Conservation (phyloP, 352 stramenopile species). For the Achlya hypogyna region DNA sequence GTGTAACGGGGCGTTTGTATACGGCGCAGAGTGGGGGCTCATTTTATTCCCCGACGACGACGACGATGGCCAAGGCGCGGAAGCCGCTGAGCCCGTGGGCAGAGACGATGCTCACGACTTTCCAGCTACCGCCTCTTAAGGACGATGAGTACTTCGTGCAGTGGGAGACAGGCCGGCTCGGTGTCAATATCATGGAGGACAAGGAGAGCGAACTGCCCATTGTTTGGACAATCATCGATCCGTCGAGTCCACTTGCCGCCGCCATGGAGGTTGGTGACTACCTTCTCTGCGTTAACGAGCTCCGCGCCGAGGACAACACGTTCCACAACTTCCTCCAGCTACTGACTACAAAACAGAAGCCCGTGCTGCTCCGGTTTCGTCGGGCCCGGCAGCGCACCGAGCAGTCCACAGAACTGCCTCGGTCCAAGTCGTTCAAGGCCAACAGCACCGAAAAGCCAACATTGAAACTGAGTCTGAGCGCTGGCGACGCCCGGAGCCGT, state of each 20-base stretch:
- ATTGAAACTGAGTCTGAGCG: not conserved
- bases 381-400: not conserved
- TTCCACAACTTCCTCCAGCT: conserved; percentile 88
- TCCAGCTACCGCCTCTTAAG: conserved; percentile 47
- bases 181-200: conserved; percentile 81
- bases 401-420: not conserved
- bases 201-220: conserved; percentile 80
- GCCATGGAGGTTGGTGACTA: conserved; percentile 53
- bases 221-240: conserved; percentile 80
- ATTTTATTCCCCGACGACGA: not conserved
- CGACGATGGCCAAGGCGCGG: not conserved
- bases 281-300: conserved; percentile 78
- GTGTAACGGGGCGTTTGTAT: not conserved
- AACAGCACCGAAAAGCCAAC: not conserved
- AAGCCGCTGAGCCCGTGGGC: conserved; percentile 14
- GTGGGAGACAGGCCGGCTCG: conserved; percentile 77
- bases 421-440: conserved; percentile 9
- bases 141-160: conserved; percentile 83
- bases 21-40: not conserved
- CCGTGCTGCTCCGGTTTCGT: conserved; percentile 67
- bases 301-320: conserved; percentile 78
- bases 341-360: conserved; percentile 84
- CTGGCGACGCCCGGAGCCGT: too few relatives aligned
- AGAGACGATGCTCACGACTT: conserved; percentile 15
- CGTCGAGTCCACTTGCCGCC: conserved; percentile 62